A percentile compares a stretch with the other conserved stretches of the same genome.
These are phyloP conservation scores for Calocybe indica DNA, from an alignment of 768 basidiomycete species.

Conservation along the genomic window DNA sequence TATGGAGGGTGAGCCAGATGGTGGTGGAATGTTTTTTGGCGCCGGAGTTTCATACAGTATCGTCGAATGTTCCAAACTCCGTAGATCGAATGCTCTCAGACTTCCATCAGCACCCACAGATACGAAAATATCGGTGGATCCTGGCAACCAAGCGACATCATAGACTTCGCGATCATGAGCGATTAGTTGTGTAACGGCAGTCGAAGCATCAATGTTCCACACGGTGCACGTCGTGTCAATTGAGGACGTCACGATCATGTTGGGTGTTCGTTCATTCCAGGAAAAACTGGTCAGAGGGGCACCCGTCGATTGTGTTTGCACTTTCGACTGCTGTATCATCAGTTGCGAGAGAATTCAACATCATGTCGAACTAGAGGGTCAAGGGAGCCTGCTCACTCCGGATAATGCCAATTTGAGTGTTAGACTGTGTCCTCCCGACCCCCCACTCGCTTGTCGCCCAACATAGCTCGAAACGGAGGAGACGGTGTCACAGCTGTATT, in stretches of 20 bases:
- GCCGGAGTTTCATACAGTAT: constrained; percentile 93
- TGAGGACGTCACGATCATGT: constrained; percentile 91
- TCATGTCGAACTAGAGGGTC: constrained; percentile 5
- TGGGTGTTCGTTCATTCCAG: constrained; percentile 92
- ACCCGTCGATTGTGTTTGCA: constrained; percentile 74
- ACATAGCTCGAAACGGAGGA: constrained; percentile 58
- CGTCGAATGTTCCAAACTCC: constrained; percentile 95
- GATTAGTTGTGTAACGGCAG: constrained; percentile 94
- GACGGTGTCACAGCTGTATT: constrained; percentile 69
- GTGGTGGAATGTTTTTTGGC: constrained; percentile 63
- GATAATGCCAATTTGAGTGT: constrained; percentile 73
- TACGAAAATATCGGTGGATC: constrained; percentile 94
- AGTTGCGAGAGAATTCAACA: constrained; percentile 4
- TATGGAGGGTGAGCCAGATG: constrained; percentile 49
- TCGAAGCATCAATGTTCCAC: constrained; percentile 94
- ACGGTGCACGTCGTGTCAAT: constrained; percentile 99
- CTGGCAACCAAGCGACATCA: constrained; percentile 98
- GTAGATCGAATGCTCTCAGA: constrained; percentile 92
- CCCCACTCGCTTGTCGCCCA: constrained; percentile 46
- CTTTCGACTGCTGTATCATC: constrained; percentile 71
- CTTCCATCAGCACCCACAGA: constrained; percentile 98
- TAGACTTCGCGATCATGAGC: constrained; percentile 96
- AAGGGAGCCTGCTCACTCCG: constrained; percentile 49
- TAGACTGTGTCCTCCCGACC: constrained; percentile 53
- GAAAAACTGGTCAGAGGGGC: constrained; percentile 96